phyloP scores from a whole-genome alignment of 23 red algal genomes.

The Gracilaria domingensis region DNA sequence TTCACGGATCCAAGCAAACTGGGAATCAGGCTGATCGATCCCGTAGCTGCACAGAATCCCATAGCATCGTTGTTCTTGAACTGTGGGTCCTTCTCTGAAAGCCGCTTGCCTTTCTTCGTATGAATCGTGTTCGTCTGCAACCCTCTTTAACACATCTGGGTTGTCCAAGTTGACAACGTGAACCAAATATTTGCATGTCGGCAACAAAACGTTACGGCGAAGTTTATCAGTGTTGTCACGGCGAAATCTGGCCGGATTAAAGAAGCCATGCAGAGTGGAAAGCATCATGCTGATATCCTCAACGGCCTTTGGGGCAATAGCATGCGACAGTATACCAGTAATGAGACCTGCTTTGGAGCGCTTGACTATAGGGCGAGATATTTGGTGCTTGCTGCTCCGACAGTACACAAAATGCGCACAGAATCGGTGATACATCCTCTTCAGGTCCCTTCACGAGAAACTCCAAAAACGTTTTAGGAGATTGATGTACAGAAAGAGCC shows the following conservation, averaged over 20 bases:
- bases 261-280: conserved; percentile 44
- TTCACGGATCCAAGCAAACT: conserved; percentile 36
- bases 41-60: conserved; percentile 42
- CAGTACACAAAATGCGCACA: conserved; percentile 40
- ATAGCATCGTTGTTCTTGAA: conserved; percentile 40
- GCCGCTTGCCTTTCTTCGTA: conserved; percentile 2
- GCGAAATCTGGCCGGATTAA: conserved; percentile 32
- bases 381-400: conserved; percentile 37
- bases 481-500: conserved; percentile 30
- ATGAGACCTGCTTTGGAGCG: neutral
- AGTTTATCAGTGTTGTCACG: conserved; percentile 7
- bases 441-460: conserved; percentile 33
- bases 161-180: conserved; percentile 54
- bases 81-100: conserved; percentile 27
- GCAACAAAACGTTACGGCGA: conserved; percentile 31
- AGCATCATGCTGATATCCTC: conserved; percentile 16
- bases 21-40: conserved; percentile 37
- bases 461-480: conserved; percentile 11
- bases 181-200: conserved; percentile 53
- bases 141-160: conserved; percentile 6
- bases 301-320: conserved; percentile 50
- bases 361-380: conserved; percentile 34
- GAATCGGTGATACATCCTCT: conserved; percentile 17
- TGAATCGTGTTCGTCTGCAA: conserved; percentile 31
- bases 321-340: conserved; percentile 41